Conservation (phyloP, 495 filamentous ascomycete species). For the Penicillium silybi region DNA sequence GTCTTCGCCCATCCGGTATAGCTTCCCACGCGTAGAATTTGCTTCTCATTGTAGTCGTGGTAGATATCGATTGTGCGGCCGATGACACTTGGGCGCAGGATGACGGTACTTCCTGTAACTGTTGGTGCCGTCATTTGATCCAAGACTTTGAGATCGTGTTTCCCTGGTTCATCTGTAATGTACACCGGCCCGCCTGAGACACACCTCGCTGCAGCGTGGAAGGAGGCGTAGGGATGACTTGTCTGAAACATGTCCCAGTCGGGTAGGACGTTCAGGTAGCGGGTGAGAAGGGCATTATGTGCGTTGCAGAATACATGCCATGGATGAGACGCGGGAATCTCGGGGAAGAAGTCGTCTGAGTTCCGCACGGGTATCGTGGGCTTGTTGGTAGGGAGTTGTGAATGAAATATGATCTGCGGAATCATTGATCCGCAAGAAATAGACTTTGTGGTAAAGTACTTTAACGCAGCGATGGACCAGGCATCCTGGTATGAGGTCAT, state of each 20-base stretch:
- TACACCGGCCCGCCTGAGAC: conserved; percentile 89
- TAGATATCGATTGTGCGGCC: conserved; percentile 72
- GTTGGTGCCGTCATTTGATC: conserved; percentile 72
- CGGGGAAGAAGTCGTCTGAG: conserved; percentile 91
- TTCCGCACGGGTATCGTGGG: conserved; percentile 73
- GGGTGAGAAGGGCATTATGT: conserved; percentile 80
- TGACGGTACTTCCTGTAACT: conserved; percentile 63
- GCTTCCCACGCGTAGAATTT: conserved; percentile 72
- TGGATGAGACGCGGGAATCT: conserved; percentile 69
- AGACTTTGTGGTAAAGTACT: conserved; percentile 68
- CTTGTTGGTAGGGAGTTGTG: conserved; percentile 69
- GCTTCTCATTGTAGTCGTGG: conserved; percentile 64
- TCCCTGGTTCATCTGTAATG: conserved; percentile 82
- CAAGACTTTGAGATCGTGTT: conserved; percentile 71
- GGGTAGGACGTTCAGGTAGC: conserved; percentile 67
- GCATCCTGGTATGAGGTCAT: conserved; percentile 77
- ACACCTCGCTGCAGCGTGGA: conserved; percentile 87
- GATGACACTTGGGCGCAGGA: conserved; percentile 67
- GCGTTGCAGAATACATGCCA: conserved; percentile 97
- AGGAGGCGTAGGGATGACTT: conserved; percentile 65
- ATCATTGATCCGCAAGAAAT: conserved; percentile 92
- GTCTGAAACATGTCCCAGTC: conserved; percentile 99
- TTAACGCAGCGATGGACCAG: conserved; percentile 73
- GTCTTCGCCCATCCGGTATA: conserved; percentile 60
- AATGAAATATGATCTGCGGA: conserved; percentile 79